Evolutionary conservation across 2,329 filamentous ascomycete genomes (phyloP).

Genomic region (Clarireedia hainanense): DNA sequence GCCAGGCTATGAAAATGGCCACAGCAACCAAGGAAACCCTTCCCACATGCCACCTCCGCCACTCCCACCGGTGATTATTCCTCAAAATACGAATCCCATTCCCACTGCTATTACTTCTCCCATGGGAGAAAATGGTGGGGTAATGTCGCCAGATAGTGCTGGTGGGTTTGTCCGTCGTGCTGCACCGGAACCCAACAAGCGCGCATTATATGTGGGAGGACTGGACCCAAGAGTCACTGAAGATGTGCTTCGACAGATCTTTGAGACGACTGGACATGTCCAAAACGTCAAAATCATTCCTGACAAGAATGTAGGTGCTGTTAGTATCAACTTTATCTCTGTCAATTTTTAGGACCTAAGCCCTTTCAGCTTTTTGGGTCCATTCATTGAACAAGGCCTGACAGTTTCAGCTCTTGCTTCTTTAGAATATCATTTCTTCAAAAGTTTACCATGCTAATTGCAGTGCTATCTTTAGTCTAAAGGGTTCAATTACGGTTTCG

Average conservation of each 20-base stretch:
- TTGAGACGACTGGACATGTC: slow-evolving; percentile 97
- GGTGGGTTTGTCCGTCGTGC: slow-evolving; percentile 79
- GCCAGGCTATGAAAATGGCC: slow-evolving; percentile 69
- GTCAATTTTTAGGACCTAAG: slow-evolving; percentile 20
- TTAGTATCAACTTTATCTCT: slow-evolving; percentile 30
- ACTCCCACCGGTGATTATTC: slow-evolving; percentile 76
- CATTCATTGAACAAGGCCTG: slow-evolving; percentile 21
- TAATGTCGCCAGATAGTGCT: slow-evolving; percentile 80
- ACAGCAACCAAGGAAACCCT: slow-evolving; percentile 62
- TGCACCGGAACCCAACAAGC: slow-evolving; percentile 96
- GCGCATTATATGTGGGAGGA: slow-evolving; percentile 91
- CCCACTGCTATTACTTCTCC: slow-evolving; percentile 88
- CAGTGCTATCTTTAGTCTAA: slow-evolving; percentile 58
- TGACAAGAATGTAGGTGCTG: slow-evolving; percentile 87
- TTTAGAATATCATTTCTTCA: slow-evolving; percentile 11
- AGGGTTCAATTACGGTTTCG: slow-evolving; percentile 97
- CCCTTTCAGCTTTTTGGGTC: slow-evolving; percentile 7
- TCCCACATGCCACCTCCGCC: slow-evolving; percentile 84
- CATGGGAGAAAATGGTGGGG: slow-evolving; percentile 56
- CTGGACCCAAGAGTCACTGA: slow-evolving; percentile 93
- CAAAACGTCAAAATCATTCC: slow-evolving; percentile 99
- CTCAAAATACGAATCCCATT: slow-evolving; percentile 92
- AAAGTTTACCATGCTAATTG: slow-evolving; percentile 23
- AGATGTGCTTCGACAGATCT: slow-evolving; percentile 93
- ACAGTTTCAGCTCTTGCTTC: slow-evolving; percentile 13